Evolutionary conservation across 2,329 filamentous ascomycete genomes (phyloP), one percentile per base, ranked within the genome.

Genomic region (Trichoderma cornu-damae): DNA sequence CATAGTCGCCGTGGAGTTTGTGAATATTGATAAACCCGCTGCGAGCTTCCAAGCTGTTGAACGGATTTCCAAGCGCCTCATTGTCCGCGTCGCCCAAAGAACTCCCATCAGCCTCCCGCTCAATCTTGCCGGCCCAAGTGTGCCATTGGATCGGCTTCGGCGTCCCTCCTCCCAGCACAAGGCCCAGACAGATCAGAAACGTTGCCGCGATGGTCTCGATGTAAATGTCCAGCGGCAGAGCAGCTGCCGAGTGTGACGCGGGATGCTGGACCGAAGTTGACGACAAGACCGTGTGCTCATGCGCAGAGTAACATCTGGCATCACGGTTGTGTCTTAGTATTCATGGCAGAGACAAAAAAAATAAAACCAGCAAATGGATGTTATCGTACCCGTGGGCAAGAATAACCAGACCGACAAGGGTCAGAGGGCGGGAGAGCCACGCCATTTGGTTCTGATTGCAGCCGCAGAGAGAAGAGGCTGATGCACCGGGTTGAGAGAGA

Each of bases 11-110:
- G 68, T 88, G 82, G 74, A 91, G 80, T 70, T 85, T 88, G 71
- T 90, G 85, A 61, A 97, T 89, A 74, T 99, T 90, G 75, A 90
- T 81, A 67, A 97, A 99, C 1, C 90, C 87, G 46, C 86, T 84
- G 63, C 94, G 78, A 59, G 89, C 86, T 73, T 97, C 93, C 60
- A 96, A 72, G 44, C 83, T 79, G 49, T 77, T 79, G 71, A 92
- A 97, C 5, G 92, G 90, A 68, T 95, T 96, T 14, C 88, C 87
- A 11, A 82, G 74, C 61, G 80, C 87, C 60, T 86, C 83, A 69
- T 83, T 86, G 67, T 90, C 85, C 34, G 87, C 83, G 66, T 88
- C 81, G 26, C 86, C 73, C 60, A 78, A 72, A 66, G 85, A 83
- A 28, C 82, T 79, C 60, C 79, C 74, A 66, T 79, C 71, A 64